Percentiles rank a stretch among this genome's conserved stretches.
phyloP scores from a whole-genome alignment of 495 filamentous ascomycete genomes.

The Usnea hakonensis region DNA sequence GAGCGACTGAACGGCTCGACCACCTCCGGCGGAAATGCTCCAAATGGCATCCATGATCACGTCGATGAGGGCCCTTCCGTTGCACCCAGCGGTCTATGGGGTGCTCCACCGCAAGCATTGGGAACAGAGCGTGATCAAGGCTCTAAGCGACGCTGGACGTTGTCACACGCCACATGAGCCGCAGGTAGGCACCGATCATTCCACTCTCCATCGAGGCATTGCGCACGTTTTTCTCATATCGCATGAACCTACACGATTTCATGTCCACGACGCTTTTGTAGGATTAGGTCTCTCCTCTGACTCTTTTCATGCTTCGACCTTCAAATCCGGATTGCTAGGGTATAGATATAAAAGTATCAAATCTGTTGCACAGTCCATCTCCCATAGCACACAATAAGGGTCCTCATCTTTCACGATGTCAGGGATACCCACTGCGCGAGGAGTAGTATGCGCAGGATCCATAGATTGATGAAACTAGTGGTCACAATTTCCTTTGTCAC shows the following conservation, averaged over 20 bases:
- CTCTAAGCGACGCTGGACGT: conserved; percentile 24
- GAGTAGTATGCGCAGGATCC: neutral
- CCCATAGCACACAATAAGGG: conserved; percentile 1
- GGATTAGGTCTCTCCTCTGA: neutral
- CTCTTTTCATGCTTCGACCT: neutral
- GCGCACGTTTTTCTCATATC: neutral
- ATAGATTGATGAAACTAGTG: neutral
- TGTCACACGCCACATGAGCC: conserved; percentile 12
- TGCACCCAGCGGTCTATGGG: conserved; percentile 22
- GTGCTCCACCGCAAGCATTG: conserved; percentile 14
- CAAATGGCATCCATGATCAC: neutral
- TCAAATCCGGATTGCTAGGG: too few relatives aligned
- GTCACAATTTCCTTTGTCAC: neutral
- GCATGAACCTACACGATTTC: neutral
- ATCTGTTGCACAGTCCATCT: neutral
- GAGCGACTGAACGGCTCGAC: conserved; percentile 1
- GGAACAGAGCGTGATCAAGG: conserved; percentile 18
- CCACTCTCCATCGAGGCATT: neutral
- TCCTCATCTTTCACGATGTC: neutral
- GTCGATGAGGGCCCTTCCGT: conserved; percentile 3
- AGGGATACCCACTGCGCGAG: neutral
- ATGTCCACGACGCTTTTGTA: neutral
- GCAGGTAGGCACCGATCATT: neutral
- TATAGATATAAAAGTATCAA: neutral
- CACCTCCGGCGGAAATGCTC: neutral